Conservation (phyloP, 192 early-diverging fungal genomes). For the Obelidium mucronatum region DNA sequence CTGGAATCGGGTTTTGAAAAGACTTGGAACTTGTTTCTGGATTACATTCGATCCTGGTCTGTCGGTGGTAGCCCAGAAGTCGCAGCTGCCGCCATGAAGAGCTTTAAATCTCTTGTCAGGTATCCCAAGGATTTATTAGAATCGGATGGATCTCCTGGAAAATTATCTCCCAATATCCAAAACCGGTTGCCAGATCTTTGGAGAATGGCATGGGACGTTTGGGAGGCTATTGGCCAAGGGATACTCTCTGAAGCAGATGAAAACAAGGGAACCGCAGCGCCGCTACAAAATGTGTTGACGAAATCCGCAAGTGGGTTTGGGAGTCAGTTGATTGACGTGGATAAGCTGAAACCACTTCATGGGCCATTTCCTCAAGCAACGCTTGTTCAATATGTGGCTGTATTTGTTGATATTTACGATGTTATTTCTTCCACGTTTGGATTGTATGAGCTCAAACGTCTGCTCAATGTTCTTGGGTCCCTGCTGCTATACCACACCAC, state of each 20-base stretch:
- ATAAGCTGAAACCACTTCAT: constrained; percentile 36
- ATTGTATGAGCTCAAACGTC: constrained; percentile 57
- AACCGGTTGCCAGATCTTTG: constrained; percentile 55
- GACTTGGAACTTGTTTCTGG: constrained; percentile 73
- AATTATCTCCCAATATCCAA: constrained; percentile 32
- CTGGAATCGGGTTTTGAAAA: constrained; percentile 70
- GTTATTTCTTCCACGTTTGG: constrained; percentile 60
- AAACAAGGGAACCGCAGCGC: not conserved
- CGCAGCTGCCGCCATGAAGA: constrained; percentile 75
- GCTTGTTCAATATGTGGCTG: constrained; percentile 64
- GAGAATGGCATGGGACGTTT: constrained; percentile 70
- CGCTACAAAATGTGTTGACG: constrained; percentile 17
- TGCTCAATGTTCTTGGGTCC: constrained; percentile 58
- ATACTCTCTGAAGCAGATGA: constrained; percentile 56
- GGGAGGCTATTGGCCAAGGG: constrained; percentile 77
- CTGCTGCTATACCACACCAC: constrained; percentile 71
- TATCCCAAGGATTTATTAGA: constrained; percentile 47
- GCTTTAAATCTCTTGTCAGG: constrained; percentile 67
- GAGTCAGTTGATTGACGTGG: constrained; percentile 26
- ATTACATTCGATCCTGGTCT: constrained; percentile 75
- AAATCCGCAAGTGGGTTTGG: constrained; percentile 38
- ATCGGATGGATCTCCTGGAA: constrained; percentile 22
- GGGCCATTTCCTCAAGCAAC: constrained; percentile 78
- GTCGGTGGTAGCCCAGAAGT: constrained; percentile 78
- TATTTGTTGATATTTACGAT: constrained; percentile 70